A percentile compares a stretch with the other conserved stretches of the same genome.
Evolutionary conservation across 768 basidiomycete species (phyloP).

Genomic region (Cystofilobasidium macerans): DNA sequence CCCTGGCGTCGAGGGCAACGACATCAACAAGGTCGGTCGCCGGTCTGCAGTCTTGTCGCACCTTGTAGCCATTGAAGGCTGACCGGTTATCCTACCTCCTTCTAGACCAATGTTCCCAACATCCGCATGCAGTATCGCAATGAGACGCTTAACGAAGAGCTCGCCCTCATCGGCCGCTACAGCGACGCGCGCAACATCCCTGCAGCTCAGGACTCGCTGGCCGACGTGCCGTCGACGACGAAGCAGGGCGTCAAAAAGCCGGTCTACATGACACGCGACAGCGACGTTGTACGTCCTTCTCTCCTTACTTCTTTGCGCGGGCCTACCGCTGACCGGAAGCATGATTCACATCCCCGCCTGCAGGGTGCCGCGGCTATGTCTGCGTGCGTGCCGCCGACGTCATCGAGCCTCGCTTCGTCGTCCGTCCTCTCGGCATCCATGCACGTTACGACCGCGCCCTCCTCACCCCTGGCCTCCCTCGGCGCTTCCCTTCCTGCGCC

Average conservation of each 20-base stretch:
- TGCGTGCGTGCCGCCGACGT: background rate
- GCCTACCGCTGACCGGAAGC: no score
- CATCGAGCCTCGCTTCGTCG: background rate
- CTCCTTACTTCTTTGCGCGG: background rate
- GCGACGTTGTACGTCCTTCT: background rate
- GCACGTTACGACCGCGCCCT: background rate
- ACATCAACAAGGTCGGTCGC: conserved; percentile 74
- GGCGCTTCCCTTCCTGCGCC: no score
- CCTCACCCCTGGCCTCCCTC: background rate
- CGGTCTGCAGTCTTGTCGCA: background rate
- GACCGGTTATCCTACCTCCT: background rate
- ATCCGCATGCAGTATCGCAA: conserved; percentile 83
- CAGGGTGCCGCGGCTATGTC: conserved; percentile 13
- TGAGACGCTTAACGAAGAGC: conserved; percentile 74
- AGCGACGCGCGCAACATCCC: background rate
- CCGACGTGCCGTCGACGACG: background rate
- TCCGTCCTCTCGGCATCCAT: background rate
- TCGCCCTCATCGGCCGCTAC: conserved; percentile 34
- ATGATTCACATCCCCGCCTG: no score
- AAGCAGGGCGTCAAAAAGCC: conserved; percentile 6
- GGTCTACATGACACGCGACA: background rate
- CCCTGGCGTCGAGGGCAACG: conserved; percentile 84
- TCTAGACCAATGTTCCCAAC: conserved; percentile 91
- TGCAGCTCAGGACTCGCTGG: no score
- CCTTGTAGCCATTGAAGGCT: background rate